Conservation (phyloP, 345 rosid genomes). For the Euphorbia tirucalli region DNA sequence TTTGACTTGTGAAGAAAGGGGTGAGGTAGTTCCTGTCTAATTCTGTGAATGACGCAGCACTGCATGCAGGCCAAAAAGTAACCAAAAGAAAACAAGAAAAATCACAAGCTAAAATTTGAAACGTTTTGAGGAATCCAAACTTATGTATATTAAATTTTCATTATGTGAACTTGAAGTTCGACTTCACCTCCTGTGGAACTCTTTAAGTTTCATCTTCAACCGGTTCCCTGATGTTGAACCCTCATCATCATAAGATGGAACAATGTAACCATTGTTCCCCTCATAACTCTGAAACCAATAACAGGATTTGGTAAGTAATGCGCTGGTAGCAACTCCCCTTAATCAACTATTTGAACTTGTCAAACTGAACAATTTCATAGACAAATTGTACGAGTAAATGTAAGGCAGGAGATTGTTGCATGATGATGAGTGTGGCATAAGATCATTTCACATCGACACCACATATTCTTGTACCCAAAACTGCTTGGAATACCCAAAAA, state of each 20-base stretch:
- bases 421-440: background rate
- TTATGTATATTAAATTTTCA: background rate
- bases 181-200: constrained; percentile 69
- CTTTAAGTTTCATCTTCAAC: constrained; percentile 77
- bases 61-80: constrained; percentile 25
- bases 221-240: constrained; percentile 68
- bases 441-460: background rate
- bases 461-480: background rate
- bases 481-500: background rate
- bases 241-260: constrained; percentile 52
- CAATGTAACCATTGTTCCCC: constrained; percentile 55
- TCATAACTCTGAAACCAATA: constrained; percentile 50
- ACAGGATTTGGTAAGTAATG: background rate
- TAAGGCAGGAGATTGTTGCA: constrained; percentile 5
- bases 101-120: background rate
- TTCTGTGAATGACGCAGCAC: constrained; percentile 76
- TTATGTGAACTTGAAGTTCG: background rate
- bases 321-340: background rate
- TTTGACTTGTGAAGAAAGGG: constrained; percentile 81
- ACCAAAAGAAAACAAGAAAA: background rate
- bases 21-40: constrained; percentile 79
- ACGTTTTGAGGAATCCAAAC: background rate
- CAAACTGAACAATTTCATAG: constrained; percentile 5
- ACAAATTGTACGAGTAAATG: background rate
- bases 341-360: constrained; percentile 3